Percentiles rank a stretch among this genome's conserved stretches.
Conservation (phyloP, 805 yeast genomes). For the Yamadazyma laniorum region DNA sequence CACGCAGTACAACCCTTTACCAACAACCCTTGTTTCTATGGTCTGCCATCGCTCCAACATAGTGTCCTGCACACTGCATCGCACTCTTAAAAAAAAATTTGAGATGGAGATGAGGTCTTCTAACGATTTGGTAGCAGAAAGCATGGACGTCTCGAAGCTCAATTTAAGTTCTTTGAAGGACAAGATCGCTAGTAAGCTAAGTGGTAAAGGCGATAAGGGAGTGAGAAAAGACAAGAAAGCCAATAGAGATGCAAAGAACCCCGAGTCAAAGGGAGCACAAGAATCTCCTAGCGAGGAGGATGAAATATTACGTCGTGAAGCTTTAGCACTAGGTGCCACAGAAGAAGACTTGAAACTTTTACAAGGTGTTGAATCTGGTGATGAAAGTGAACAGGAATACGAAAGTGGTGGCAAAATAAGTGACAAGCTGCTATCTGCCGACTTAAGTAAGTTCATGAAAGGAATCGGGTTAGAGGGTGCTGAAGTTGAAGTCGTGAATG, state of each 20-base stretch:
- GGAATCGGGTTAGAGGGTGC: conserved; percentile 59
- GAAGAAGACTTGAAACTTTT: conserved; percentile 75
- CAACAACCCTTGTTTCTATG: background rate
- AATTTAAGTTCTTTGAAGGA: conserved; percentile 61
- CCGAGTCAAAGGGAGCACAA: conserved; percentile 15
- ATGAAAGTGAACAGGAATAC: conserved; percentile 51
- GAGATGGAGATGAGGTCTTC: conserved; percentile 11
- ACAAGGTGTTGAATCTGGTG: conserved; percentile 52
- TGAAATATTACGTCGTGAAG: conserved; percentile 62
- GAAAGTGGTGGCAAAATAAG: conserved; percentile 43
- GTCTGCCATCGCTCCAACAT: background rate
- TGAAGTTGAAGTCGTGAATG: conserved; percentile 32
- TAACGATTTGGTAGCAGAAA: background rate
- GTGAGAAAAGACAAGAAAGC: conserved; percentile 9
- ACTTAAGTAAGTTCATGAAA: conserved; percentile 61
- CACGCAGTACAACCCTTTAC: no score
- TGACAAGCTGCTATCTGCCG: conserved; percentile 43
- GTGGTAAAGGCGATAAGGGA: conserved; percentile 7
- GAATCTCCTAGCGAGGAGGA: conserved; percentile 15
- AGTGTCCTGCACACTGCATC: background rate
- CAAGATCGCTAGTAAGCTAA: conserved; percentile 56
- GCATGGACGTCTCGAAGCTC: conserved; percentile 22
- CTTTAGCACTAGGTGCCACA: conserved; percentile 79
- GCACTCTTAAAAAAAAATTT: conserved; percentile 2
- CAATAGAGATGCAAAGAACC: conserved; percentile 1